Conservation (phyloP, 305 asterid species). For the Solanum chacoense region DNA sequence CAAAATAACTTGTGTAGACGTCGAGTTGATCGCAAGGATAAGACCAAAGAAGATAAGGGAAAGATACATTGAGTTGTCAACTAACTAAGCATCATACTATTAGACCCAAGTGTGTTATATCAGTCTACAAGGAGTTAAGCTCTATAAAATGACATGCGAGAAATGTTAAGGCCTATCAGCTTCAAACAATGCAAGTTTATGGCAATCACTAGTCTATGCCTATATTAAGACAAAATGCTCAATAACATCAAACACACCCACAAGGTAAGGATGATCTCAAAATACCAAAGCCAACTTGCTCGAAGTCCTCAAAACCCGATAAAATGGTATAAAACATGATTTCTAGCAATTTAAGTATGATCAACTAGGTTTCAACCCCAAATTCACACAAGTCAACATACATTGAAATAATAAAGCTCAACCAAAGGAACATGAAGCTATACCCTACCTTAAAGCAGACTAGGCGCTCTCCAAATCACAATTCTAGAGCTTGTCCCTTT, state of each 20-base stretch:
- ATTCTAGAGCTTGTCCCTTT: neutral
- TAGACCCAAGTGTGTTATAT: neutral
- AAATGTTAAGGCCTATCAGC: too few relatives aligned
- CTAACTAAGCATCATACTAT: neutral
- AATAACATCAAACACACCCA: neutral
- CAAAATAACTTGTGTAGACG: neutral
- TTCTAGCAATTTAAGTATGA: neutral
- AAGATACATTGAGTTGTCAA: neutral
- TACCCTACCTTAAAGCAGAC: neutral
- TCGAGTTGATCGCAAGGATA: neutral
- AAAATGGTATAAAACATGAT: too few relatives aligned
- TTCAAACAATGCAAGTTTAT: too few relatives aligned
- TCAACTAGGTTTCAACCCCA: neutral
- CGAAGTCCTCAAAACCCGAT: neutral
- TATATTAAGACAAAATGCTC: neutral
- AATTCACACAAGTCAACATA: neutral
- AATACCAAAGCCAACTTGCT: neutral
- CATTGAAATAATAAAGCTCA: neutral
- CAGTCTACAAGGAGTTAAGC: neutral
- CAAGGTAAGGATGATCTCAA: neutral
- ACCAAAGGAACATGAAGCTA: neutral
- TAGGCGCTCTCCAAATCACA: neutral
- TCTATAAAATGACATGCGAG: neutral
- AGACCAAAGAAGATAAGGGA: neutral
- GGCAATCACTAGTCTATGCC: too few relatives aligned